A percentile compares a stretch with the other conserved stretches of the same genome.
These are phyloP conservation scores for Angophora floribunda DNA, from an alignment of 345 rosid species.

Conservation along the genomic window DNA sequence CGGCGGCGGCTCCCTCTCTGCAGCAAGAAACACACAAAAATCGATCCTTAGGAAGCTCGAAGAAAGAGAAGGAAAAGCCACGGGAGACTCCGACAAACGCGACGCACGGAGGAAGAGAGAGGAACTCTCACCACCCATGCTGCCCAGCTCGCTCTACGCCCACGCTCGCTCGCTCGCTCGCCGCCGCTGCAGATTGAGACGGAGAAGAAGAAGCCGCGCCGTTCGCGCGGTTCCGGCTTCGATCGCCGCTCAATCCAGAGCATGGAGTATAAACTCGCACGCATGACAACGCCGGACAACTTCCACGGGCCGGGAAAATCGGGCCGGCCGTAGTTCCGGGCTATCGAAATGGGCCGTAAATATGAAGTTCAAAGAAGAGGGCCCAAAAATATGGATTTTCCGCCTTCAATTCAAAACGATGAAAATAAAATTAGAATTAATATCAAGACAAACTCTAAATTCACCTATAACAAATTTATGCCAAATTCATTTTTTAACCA, in stretches of 20 bases:
- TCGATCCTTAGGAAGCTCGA: neutral
- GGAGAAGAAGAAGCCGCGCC: neutral
- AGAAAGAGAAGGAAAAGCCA: neutral
- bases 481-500: too few species aligned
- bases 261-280: neutral
- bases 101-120: neutral
- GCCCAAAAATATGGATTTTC: neutral
- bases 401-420: neutral
- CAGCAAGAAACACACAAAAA: neutral
- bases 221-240: neutral
- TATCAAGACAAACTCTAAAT: too few species aligned
- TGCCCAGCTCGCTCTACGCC: neutral
- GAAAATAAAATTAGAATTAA: neutral
- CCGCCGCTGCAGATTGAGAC: neutral
- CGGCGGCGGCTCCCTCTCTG: neutral
- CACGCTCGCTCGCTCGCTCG: neutral
- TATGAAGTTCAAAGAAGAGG: fast-evolving
- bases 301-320: neutral
- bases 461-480: too few species aligned
- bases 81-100: neutral
- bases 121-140: slow-evolving; percentile 5
- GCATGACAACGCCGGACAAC: neutral
- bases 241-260: neutral
- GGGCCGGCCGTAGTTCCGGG: neutral
- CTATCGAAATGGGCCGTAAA: neutral